phyloP scores from a whole-genome alignment of 257 asterid species.

The Forsythia viridissima region DNA sequence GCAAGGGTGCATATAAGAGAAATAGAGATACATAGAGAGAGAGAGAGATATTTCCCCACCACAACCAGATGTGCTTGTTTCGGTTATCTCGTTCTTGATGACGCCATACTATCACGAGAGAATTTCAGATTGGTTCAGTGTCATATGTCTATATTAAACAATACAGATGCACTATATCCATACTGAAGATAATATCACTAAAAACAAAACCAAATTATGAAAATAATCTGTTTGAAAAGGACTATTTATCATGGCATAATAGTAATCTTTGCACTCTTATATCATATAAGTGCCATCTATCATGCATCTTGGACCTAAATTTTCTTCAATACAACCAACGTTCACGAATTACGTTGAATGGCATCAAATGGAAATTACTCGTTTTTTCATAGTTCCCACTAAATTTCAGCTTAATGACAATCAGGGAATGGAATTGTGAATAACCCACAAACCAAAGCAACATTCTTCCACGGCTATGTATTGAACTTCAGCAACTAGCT shows the following conservation, averaged over 20 bases:
- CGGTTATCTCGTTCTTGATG: constrained; percentile 86
- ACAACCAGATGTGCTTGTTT: constrained; percentile 98
- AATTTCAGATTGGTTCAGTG: constrained; percentile 31
- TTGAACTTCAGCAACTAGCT: not conserved
- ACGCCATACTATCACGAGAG: constrained; percentile 78
- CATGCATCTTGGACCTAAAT: constrained; percentile 5
- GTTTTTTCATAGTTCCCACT: not conserved
- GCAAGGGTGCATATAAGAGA: constrained; percentile 19
- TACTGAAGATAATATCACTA: constrained; percentile 13
- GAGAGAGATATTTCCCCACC: constrained; percentile 50
- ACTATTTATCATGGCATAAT: not conserved
- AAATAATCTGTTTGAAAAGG: not conserved
- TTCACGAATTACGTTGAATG: not conserved
- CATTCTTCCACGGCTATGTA: not conserved
- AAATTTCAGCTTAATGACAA: constrained; percentile 3
- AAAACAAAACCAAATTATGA: constrained; percentile 1
- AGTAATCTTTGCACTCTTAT: not conserved
- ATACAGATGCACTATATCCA: constrained; percentile 12
- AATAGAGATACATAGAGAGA: no score
- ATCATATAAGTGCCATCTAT: not conserved
- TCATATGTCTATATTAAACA: constrained; percentile 26
- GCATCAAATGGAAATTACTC: not conserved
- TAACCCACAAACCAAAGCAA: not conserved
- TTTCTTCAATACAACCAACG: not conserved
- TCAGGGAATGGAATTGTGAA: not conserved